Evolutionary conservation across 495 filamentous ascomycete species (phyloP), one percentile per base, ranked within the genome.

Genomic region (Hypomontagnella monticulosa): DNA sequence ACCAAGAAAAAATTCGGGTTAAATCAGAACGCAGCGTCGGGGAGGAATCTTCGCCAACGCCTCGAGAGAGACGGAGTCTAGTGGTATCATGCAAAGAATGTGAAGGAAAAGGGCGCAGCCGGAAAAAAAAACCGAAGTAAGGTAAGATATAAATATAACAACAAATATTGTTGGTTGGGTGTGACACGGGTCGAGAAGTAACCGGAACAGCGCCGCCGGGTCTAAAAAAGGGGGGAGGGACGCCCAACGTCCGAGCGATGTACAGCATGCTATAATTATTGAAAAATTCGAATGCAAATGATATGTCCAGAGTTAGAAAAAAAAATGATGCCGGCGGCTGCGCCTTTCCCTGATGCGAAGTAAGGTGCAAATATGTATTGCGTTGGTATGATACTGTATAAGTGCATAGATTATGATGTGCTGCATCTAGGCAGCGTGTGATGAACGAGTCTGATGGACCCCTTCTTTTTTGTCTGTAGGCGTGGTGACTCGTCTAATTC

Each of bases 61-160:
- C 42, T 49, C 8, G 30, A 18, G 55, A 18, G 55, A 7, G 48
- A 58, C 15, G 50, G 53, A 46, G 52, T 69, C 66, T 61, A 69
- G 54, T 69, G 66, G 66, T 69, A 69, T 69, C 66, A 69, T 69
- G 66, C 66, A 67, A 63, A 56, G 50, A 68, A 63, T 18, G 63
- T 53, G 6, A 48, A 40, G 32, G 46, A 55, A 60, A 60, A 48
- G 53, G 55, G 57, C 23, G 46, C 58, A 63, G 65, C 65, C 58
- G 54, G 42, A 41, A 41, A 41, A 33, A 40, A 56, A 49, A n/a
- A n/a, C n/a, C n/a, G n/a, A n/a, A n/a, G n/a, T n/a, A n/a, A n/a
- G n/a, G 56, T 34, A 36, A 54, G 12, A 19, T 36, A 47, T 27
- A 48, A 15, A 23, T 37, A 33, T 54, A 57, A 44, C 9, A 36